These are phyloP conservation scores for Trichophyton simii DNA, from an alignment of 2,329 filamentous ascomycete species.

Conservation along the genomic window DNA sequence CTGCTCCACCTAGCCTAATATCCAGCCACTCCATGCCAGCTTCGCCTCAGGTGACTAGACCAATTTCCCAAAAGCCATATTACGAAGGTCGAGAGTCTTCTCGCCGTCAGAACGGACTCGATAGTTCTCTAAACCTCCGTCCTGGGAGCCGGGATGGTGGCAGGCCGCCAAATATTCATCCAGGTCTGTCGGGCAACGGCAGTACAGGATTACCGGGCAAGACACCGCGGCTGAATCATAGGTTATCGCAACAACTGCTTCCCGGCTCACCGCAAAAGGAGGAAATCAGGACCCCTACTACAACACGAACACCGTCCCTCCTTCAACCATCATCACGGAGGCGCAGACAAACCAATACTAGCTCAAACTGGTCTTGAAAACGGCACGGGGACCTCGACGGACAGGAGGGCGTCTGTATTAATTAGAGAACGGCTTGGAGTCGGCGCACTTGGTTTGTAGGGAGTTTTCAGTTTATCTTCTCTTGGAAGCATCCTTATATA, in stretches of 20 bases:
- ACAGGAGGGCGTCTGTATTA: background rate
- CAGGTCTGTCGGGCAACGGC: constrained; percentile 18
- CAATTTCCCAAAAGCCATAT: constrained; percentile 27
- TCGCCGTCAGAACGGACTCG: constrained; percentile 29
- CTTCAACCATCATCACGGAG: constrained; percentile 26
- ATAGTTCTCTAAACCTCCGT: constrained; percentile 26
- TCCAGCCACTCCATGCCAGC: constrained; percentile 26
- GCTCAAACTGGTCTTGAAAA: background rate
- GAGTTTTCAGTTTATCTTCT: background rate
- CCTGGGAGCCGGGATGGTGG: constrained; percentile 33
- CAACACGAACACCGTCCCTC: constrained; percentile 24
- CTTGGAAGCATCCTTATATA: background rate
- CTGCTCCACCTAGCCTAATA: constrained; percentile 26
- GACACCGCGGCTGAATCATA: constrained; percentile 26
- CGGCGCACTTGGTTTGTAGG: background rate
- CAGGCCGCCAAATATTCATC: constrained; percentile 17
- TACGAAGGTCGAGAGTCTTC: constrained; percentile 30
- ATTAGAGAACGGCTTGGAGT: background rate
- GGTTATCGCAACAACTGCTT: constrained; percentile 25
- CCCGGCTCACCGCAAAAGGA: constrained; percentile 27
- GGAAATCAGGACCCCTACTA: constrained; percentile 23
- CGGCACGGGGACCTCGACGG: too few relatives aligned
- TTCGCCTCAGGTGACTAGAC: constrained; percentile 27
- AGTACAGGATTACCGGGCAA: constrained; percentile 17
- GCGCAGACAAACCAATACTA: constrained; percentile 24